Percentiles rank a stretch among this genome's conserved stretches.
phyloP scores from a whole-genome alignment of 495 filamentous ascomycete species.

The Peziza echinospora region DNA sequence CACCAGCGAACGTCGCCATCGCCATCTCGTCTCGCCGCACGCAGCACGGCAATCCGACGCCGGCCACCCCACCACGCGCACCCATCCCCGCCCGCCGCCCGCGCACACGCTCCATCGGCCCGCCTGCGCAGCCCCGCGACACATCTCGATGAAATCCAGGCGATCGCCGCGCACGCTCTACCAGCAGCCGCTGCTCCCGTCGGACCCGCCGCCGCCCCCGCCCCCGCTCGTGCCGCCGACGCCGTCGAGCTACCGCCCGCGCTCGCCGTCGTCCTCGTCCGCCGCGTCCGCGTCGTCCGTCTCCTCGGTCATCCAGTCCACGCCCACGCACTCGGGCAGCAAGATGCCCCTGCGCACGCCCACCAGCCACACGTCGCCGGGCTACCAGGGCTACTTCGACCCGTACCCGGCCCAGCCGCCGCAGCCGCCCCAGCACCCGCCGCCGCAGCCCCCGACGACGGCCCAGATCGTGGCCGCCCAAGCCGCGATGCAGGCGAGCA shows the following conservation, averaged over 20 bases:
- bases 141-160: slow-evolving; percentile 3
- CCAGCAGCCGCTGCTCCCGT: not conserved
- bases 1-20: too few species aligned
- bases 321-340: slow-evolving; percentile 7
- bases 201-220: not conserved
- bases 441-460: slow-evolving; percentile 22
- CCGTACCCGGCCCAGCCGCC: slow-evolving; percentile 11
- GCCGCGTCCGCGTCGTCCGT: slow-evolving; percentile 13
- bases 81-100: too few species aligned
- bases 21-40: too few species aligned
- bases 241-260: slow-evolving; percentile 5
- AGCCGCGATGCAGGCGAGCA: slow-evolving; percentile 16
- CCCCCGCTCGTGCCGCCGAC: not conserved
- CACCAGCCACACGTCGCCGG: slow-evolving; percentile 2
- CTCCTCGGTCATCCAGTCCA: slow-evolving; percentile 16
- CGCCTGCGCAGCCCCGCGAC: too few species aligned
- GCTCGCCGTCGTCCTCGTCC: slow-evolving; percentile 17
- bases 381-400: slow-evolving; percentile 16
- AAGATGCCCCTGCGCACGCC: slow-evolving; percentile 1
- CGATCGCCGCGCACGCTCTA: not conserved
- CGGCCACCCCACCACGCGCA: too few species aligned
- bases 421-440: slow-evolving; percentile 17
- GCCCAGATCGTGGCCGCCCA: slow-evolving; percentile 27
- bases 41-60: too few species aligned
- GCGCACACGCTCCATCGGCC: too few species aligned